Percentiles rank a stretch among this genome's conserved stretches.
phyloP scores from a whole-genome alignment of 2,329 filamentous ascomycete genomes.

The Trichoderma afroharzianum region DNA sequence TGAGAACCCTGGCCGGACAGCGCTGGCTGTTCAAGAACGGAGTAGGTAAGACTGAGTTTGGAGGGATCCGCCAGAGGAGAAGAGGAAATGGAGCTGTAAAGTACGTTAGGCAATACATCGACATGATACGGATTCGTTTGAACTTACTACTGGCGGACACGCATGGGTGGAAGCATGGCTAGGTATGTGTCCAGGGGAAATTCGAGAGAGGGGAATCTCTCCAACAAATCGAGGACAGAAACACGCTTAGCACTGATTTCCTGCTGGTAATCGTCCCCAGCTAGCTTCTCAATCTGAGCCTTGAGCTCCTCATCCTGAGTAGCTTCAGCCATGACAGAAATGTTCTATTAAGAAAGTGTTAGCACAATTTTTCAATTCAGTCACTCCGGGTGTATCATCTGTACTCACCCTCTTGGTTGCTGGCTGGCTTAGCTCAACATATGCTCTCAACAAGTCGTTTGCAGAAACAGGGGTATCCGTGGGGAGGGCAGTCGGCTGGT shows the following conservation, averaged over 20 bases:
- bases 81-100: conserved; percentile 63
- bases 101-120: neutral
- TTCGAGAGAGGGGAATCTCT: conserved; percentile 55
- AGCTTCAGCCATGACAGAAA: conserved; percentile 45
- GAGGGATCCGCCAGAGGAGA: conserved; percentile 59
- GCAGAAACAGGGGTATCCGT: conserved; percentile 56
- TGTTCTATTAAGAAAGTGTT: conserved; percentile 27
- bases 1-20: conserved; percentile 47
- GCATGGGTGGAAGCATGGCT: conserved; percentile 71
- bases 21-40: conserved; percentile 57
- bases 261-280: conserved; percentile 44
- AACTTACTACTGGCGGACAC: conserved; percentile 64
- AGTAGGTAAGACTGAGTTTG: conserved; percentile 64
- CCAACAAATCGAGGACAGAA: conserved; percentile 66
- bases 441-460: conserved; percentile 61
- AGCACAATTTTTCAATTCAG: neutral
- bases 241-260: conserved; percentile 54
- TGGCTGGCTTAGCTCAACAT: conserved; percentile 69
- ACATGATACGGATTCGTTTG: neutral
- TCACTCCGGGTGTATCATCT: neutral
- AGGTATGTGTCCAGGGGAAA: conserved; percentile 66
- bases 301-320: conserved; percentile 44
- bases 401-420: conserved; percentile 60
- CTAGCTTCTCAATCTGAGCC: conserved; percentile 44
- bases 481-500: conserved; percentile 51